Evolutionary conservation across 805 yeast genomes (phyloP).

Genomic region (Candida methanosorbosa): DNA sequence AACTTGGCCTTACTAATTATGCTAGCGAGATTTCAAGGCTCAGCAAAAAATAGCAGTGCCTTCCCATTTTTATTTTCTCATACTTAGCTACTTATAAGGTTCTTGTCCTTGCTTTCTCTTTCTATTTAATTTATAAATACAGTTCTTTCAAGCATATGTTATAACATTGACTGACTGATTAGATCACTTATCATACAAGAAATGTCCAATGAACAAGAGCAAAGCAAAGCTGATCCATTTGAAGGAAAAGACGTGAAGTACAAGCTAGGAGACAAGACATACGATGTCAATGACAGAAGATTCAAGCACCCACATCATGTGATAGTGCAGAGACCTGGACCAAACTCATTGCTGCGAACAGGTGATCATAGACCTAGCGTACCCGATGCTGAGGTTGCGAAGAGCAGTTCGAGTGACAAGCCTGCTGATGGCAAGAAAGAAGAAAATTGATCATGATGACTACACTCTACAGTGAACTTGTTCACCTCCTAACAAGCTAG

Average conservation of each 20-base stretch:
- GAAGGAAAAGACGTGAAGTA: background rate
- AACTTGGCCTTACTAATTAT: too few relatives aligned
- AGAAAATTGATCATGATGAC: background rate
- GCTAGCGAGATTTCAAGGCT: too few relatives aligned
- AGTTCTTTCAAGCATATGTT: too few relatives aligned
- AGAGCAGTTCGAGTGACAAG: background rate
- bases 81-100: too few relatives aligned
- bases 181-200: too few relatives aligned
- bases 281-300: conserved; percentile 2
- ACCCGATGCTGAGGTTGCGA: background rate
- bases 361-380: conserved; percentile 10
- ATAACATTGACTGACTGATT: too few relatives aligned
- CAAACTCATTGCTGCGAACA: conserved; percentile 2
- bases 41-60: too few relatives aligned
- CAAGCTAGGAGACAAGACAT: conserved; percentile 1
- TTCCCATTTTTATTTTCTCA: too few relatives aligned
- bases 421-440: background rate
- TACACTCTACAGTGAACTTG: background rate
- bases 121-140: too few relatives aligned
- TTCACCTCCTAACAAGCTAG: background rate
- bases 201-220: background rate
- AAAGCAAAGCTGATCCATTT: conserved; percentile 1
- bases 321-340: background rate
- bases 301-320: conserved; percentile 5
- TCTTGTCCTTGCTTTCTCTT: too few relatives aligned